Percentiles rank a stretch among this genome's conserved stretches.
These are phyloP conservation scores for Lactuca saligna DNA, from an alignment of 129 eudicot genomes.

Conservation along the genomic window DNA sequence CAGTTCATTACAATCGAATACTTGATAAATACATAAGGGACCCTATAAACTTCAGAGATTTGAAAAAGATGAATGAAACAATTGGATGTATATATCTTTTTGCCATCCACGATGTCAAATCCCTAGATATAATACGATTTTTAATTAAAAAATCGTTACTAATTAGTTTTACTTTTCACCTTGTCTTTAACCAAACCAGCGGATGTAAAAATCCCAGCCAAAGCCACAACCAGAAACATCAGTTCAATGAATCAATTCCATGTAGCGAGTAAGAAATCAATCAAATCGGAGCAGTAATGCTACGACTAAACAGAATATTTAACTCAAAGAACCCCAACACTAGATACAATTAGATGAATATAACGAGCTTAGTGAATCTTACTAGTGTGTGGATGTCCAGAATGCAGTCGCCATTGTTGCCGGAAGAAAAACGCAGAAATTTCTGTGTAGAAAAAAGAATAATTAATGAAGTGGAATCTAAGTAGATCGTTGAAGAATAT, in stretches of 20 bases:
- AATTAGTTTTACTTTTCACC: too few species aligned
- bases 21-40: too few species aligned
- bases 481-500: slow-evolving; percentile 32
- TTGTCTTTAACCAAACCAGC: too few species aligned
- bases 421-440: slow-evolving; percentile 4
- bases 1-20: too few species aligned
- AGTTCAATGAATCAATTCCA: neutral
- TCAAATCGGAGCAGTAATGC: neutral
- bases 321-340: slow-evolving; percentile 8
- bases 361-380: slow-evolving; percentile 12
- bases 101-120: too few species aligned
- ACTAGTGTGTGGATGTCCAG: slow-evolving; percentile 98
- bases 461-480: slow-evolving; percentile 29
- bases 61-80: too few species aligned
- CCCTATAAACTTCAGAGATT: too few species aligned
- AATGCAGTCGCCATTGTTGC: slow-evolving; percentile 92
- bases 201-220: too few species aligned
- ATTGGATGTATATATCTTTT: too few species aligned
- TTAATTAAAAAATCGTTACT: too few species aligned
- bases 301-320: neutral
- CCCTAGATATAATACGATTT: too few species aligned
- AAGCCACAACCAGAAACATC: too few species aligned
- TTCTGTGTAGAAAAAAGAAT: slow-evolving; percentile 20
- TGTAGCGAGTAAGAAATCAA: slow-evolving; percentile 1
- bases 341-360: neutral